A percentile compares a stretch with the other conserved stretches of the same genome.
Conservation (phyloP, 331 rosid species). For the Spiraea crenata region DNA sequence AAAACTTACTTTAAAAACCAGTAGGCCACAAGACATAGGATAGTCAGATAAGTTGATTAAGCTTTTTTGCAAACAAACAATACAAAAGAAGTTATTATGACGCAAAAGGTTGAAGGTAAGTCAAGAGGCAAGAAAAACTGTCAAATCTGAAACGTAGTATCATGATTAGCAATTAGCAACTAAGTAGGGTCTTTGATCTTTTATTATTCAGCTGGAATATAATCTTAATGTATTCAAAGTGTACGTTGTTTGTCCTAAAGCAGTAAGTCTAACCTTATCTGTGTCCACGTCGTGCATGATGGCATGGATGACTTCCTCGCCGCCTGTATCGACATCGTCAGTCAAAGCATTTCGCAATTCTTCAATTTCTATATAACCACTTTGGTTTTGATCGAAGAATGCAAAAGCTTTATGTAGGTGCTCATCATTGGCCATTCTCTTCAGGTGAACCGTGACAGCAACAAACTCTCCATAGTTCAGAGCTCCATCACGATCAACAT, state of each 20-base stretch:
- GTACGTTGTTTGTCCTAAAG: background rate
- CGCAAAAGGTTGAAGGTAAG: background rate
- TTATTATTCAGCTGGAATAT: background rate
- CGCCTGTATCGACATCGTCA: constrained; percentile 33
- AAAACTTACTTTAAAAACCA: background rate
- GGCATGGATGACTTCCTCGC: constrained; percentile 48
- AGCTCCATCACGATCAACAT: constrained; percentile 51
- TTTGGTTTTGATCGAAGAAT: constrained; percentile 47
- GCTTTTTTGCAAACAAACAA: background rate
- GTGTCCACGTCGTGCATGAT: constrained; percentile 63
- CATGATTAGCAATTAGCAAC: background rate
- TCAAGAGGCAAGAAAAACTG: background rate
- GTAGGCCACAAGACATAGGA: background rate
- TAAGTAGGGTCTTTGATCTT: background rate
- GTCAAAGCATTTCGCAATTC: constrained; percentile 45
- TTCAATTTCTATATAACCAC: constrained; percentile 55
- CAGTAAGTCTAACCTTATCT: constrained; percentile 42
- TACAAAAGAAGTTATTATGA: background rate
- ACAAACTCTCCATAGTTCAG: constrained; percentile 57
- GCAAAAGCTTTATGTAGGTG: constrained; percentile 54
- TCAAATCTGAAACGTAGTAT: constrained; percentile 1
- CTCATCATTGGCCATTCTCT: constrained; percentile 55
- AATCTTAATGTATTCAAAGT: background rate
- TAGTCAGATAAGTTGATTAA: background rate
- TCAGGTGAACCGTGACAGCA: constrained; percentile 47